These are phyloP conservation scores for Sherardia arvensis DNA, from an alignment of 257 asterid species.

Conservation along the genomic window DNA sequence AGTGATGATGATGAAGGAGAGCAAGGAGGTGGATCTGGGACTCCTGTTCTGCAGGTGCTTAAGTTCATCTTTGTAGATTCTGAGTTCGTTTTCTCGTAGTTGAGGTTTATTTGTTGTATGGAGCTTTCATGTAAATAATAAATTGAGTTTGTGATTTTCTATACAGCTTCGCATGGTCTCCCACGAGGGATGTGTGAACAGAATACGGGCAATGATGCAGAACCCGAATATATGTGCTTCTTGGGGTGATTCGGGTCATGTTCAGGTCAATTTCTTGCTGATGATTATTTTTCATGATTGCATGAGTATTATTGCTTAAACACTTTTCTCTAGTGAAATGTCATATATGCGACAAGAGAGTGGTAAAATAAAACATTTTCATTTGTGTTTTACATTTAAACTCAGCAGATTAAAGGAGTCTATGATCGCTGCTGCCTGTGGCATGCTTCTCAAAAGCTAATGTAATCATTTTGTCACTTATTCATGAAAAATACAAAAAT, in stretches of 20 bases:
- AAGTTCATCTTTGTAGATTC: not conserved
- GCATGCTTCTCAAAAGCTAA: not conserved
- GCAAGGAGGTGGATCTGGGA: slow-evolving; percentile 36
- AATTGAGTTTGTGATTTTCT: slow-evolving; percentile 14
- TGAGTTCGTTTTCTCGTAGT: not conserved
- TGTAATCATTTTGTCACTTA: not conserved
- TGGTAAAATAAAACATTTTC: too few species aligned
- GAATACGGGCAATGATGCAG: slow-evolving; percentile 90
- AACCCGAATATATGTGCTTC: slow-evolving; percentile 86
- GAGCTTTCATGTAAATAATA: slow-evolving; percentile 1
- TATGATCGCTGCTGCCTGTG: not conserved
- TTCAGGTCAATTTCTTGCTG: slow-evolving; percentile 49
- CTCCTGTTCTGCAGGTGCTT: slow-evolving; percentile 64
- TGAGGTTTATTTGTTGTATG: not conserved
- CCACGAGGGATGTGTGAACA: slow-evolving; percentile 80
- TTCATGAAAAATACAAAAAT: not conserved
- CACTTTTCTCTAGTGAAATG: not conserved
- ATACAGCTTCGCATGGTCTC: slow-evolving; percentile 52
- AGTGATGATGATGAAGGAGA: slow-evolving; percentile 45
- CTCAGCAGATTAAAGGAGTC: not conserved
- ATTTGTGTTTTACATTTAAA: not conserved
- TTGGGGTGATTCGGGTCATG: slow-evolving; percentile 78
- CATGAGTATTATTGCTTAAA: not conserved
- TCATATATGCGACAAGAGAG: too few species aligned
- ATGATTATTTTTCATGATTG: slow-evolving; percentile 4